Conservation (phyloP, 345 rosid genomes). For the Bruguiera sexangula region DNA sequence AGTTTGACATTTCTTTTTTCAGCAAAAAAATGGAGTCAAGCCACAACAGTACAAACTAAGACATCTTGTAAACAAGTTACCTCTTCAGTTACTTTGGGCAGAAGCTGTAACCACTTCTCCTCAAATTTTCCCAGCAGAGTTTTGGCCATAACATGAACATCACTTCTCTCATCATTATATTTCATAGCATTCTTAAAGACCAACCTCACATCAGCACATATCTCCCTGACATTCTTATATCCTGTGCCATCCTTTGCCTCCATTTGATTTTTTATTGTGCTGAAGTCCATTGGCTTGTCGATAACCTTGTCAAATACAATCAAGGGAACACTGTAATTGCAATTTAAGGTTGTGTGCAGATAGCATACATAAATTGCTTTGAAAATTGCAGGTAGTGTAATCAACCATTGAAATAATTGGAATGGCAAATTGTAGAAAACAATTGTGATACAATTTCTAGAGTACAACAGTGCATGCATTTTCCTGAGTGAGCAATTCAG, state of each 20-base stretch:
- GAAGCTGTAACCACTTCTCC: conserved; percentile 82
- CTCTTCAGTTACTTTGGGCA: conserved; percentile 89
- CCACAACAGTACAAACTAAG: not conserved
- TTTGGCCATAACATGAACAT: conserved; percentile 83
- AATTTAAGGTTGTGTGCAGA: not conserved
- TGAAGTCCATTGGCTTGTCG: conserved; percentile 96
- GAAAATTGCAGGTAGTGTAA: too few species aligned
- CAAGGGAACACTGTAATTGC: not conserved
- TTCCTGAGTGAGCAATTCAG: too few species aligned
- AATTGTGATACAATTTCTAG: too few species aligned
- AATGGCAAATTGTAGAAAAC: too few species aligned
- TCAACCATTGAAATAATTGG: too few species aligned
- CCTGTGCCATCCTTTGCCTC: conserved; percentile 84
- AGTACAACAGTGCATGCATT: too few species aligned
- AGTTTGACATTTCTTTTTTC: not conserved
- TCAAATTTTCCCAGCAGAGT: conserved; percentile 79
- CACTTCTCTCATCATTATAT: conserved; percentile 68
- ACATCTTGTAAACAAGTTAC: conserved; percentile 25
- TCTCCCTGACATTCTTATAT: conserved; percentile 76
- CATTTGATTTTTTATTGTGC: conserved; percentile 86
- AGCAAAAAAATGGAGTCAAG: not conserved
- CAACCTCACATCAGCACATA: conserved; percentile 74
- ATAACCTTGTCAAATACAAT: conserved; percentile 47
- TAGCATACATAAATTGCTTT: too few species aligned
- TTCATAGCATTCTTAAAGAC: conserved; percentile 94